Evolutionary conservation across 352 stramenopile genomes (phyloP).

Genomic region (Globisporangium yorkense): DNA sequence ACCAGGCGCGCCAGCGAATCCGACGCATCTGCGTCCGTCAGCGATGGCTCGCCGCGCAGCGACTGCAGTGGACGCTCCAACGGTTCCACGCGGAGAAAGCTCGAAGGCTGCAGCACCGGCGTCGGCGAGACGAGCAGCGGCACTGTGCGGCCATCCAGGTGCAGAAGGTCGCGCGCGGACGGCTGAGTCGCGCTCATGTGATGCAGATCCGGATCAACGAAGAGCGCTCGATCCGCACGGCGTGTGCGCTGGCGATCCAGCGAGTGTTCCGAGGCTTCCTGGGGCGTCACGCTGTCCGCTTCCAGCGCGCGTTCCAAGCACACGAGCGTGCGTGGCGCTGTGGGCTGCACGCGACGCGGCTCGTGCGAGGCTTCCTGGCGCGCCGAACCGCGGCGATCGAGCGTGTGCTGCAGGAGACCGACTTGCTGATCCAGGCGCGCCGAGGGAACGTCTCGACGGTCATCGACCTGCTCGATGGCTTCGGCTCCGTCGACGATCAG

Average conservation of each 20-base stretch:
- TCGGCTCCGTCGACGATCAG: conserved; percentile 27
- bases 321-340: conserved; percentile 29
- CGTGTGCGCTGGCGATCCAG: conserved; percentile 47
- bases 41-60: conserved; percentile 23
- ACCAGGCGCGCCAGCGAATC: conserved; percentile 38
- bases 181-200: conserved; percentile 23
- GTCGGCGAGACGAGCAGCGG: background rate
- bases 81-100: conserved; percentile 31
- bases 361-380: conserved; percentile 51
- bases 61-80: conserved; percentile 32
- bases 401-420: conserved; percentile 18
- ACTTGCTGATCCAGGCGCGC: conserved; percentile 51
- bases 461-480: conserved; percentile 59
- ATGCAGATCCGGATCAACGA: conserved; percentile 27
- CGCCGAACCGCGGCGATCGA: conserved; percentile 20
- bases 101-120: conserved; percentile 6
- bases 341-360: conserved; percentile 35
- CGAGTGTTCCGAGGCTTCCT: conserved; percentile 42
- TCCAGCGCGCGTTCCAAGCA: conserved; percentile 19
- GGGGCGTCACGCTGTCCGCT: conserved; percentile 23
- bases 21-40: conserved; percentile 25
- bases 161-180: conserved; percentile 34
- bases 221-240: conserved; percentile 28
- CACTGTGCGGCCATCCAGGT: conserved; percentile 36
- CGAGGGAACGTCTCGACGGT: conserved; percentile 44